Evolutionary conservation across 441 rosid species (phyloP).

Genomic region (Isatis lusitanica): DNA sequence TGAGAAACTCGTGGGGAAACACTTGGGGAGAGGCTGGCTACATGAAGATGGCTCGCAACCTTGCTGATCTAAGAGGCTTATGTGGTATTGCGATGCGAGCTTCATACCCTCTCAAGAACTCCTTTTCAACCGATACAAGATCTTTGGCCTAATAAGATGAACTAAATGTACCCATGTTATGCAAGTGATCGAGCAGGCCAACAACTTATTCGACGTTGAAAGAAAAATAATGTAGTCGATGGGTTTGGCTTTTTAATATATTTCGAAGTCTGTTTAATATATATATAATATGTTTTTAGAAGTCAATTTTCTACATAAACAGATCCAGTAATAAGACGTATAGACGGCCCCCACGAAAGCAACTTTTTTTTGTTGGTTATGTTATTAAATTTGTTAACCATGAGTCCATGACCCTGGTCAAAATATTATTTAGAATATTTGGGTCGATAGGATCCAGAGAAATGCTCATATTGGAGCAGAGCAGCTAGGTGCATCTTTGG

Average conservation of each 20-base stretch:
- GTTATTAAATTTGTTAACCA: no score
- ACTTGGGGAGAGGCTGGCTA: slow-evolving; percentile 41
- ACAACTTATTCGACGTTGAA: slow-evolving; percentile 1
- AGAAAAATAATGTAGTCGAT: slow-evolving; percentile 19
- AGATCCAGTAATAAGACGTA: no score
- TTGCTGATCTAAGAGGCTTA: slow-evolving; percentile 28
- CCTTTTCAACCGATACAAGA: neutral
- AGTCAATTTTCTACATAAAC: no score
- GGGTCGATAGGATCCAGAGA: no score
- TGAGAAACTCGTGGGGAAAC: slow-evolving; percentile 36
- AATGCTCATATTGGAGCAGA: no score
- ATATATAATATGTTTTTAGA: no score
- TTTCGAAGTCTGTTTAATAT: neutral
- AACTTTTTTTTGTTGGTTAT: no score
- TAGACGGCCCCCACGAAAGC: no score
- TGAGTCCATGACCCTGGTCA: no score
- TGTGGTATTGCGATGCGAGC: slow-evolving; percentile 42
- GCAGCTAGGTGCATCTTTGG: no score
- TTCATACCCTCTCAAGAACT: slow-evolving; percentile 38
- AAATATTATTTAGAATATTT: no score
- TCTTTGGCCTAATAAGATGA: neutral
- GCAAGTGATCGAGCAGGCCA: neutral
- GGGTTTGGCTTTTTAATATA: neutral
- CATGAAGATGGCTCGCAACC: slow-evolving; percentile 35
- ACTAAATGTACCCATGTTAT: neutral